Conservation (phyloP, 1,139 yeast genomes). For the Komagataea norvegica region DNA sequence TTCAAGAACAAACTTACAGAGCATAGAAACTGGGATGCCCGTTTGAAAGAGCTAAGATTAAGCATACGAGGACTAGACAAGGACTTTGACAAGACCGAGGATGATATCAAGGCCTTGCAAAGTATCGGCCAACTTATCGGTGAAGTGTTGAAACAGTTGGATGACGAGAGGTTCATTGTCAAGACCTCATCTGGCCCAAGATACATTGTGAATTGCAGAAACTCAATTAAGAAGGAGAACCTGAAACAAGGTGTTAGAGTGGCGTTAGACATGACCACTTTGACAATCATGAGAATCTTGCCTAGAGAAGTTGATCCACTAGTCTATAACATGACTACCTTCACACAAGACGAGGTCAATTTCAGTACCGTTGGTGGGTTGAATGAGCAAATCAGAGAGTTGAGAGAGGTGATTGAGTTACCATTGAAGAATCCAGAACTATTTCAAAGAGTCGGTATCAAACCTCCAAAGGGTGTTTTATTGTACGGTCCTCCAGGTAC, state of each 20-base stretch:
- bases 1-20: slow-evolving; percentile 85
- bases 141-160: slow-evolving; percentile 92
- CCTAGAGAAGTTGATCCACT: slow-evolving; percentile 98
- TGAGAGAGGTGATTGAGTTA: slow-evolving; percentile 95
- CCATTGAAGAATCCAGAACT: slow-evolving; percentile 97
- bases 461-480: slow-evolving; percentile 96
- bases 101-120: slow-evolving; percentile 94
- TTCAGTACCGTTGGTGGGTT: slow-evolving; percentile 97
- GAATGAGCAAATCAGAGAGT: slow-evolving; percentile 91
- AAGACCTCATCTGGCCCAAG: slow-evolving; percentile 98
- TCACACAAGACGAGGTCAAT: slow-evolving; percentile 94
- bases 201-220: slow-evolving; percentile 95
- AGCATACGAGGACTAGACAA: slow-evolving; percentile 80
- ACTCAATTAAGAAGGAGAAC: slow-evolving; percentile 78
- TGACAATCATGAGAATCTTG: slow-evolving; percentile 94
- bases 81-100: slow-evolving; percentile 89
- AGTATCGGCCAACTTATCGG: slow-evolving; percentile 98
- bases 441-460: slow-evolving; percentile 92
- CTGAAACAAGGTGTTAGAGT: slow-evolving; percentile 94
- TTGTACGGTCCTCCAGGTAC: slow-evolving; percentile 99
- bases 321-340: slow-evolving; percentile 97
- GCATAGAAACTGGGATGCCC: slow-evolving; percentile 93
- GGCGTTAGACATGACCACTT: slow-evolving; percentile 94
- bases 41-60: slow-evolving; percentile 78
- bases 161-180: slow-evolving; percentile 91